Percentiles rank a stretch among this genome's conserved stretches.
phyloP scores from a whole-genome alignment of 2,329 filamentous ascomycete genomes.

The Phyllosticta ampelicida region DNA sequence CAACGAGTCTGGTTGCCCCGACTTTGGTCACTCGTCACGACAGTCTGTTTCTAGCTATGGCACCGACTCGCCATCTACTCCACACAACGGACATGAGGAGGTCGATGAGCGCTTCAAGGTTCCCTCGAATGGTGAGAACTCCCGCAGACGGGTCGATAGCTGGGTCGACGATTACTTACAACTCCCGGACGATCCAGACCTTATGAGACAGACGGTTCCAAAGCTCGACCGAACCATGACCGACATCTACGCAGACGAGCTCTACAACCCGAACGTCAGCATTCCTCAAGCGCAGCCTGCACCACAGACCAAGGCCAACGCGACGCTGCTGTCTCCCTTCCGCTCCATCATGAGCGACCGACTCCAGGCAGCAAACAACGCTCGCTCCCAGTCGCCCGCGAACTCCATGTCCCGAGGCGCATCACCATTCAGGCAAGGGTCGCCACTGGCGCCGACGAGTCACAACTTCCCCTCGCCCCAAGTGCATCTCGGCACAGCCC shows the following conservation, averaged over 20 bases:
- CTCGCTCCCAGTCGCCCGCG: conserved; percentile 47
- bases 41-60: conserved; percentile 51
- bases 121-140: conserved; percentile 45
- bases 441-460: conserved; percentile 35
- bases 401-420: conserved; percentile 49
- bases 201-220: conserved; percentile 39
- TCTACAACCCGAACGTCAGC: conserved; percentile 64
- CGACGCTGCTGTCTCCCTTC: conserved; percentile 39
- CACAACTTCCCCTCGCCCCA: conserved; percentile 31
- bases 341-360: conserved; percentile 60
- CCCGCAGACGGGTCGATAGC: conserved; percentile 22
- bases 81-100: conserved; percentile 43
- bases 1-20: conserved; percentile 32
- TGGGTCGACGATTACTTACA: conserved; percentile 61
- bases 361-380: conserved; percentile 67
- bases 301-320: conserved; percentile 38
- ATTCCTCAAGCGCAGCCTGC: conserved; percentile 35
- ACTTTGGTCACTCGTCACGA: conserved; percentile 43
- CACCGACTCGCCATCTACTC: conserved; percentile 51
- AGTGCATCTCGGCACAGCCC: conserved; percentile 34
- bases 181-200: conserved; percentile 46
- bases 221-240: conserved; percentile 81
- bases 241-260: conserved; percentile 72
- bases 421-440: conserved; percentile 71
- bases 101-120: conserved; percentile 44